These are phyloP conservation scores for Aspergillus pseudoglaucus DNA, from an alignment of 2,329 filamentous ascomycete species.

Conservation along the genomic window DNA sequence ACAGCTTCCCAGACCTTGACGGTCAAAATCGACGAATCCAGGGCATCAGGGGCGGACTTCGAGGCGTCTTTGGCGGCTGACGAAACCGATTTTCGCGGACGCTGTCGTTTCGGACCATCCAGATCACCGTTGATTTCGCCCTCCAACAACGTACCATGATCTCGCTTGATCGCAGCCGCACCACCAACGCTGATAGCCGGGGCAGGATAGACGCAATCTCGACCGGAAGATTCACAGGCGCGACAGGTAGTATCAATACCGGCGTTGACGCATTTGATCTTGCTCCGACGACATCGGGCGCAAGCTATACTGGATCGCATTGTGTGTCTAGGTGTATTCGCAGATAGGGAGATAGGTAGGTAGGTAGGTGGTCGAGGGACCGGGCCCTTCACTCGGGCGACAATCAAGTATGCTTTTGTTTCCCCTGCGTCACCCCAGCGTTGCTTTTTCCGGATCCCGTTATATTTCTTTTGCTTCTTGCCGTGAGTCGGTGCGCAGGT, in stretches of 20 bases:
- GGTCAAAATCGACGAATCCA: conserved; percentile 47
- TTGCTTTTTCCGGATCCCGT: too few relatives aligned
- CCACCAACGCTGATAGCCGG: conserved; percentile 32
- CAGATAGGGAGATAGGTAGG: not conserved
- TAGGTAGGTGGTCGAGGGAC: not conserved
- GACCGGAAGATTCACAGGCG: conserved; percentile 63
- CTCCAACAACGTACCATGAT: conserved; percentile 29
- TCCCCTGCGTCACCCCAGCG: too few relatives aligned
- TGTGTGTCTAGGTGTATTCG: conserved; percentile 7
- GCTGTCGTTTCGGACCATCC: conserved; percentile 38
- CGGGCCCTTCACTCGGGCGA: conserved; percentile 1
- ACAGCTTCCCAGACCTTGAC: conserved; percentile 51
- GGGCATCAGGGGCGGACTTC: conserved; percentile 36
- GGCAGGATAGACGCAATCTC: conserved; percentile 65
- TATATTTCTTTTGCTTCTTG: too few relatives aligned
- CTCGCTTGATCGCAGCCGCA: conserved; percentile 29
- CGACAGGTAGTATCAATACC: conserved; percentile 67
- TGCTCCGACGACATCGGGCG: conserved; percentile 67
- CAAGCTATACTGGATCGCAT: conserved; percentile 79
- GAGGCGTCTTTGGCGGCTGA: conserved; percentile 24
- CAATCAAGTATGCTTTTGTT: not conserved
- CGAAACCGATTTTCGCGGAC: conserved; percentile 29
- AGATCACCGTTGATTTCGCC: conserved; percentile 36
- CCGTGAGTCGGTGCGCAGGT: too few relatives aligned
- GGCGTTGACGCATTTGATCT: conserved; percentile 80